Conservation (phyloP, 176 grass and related monocot species). For the Phoenix roebelenii region DNA sequence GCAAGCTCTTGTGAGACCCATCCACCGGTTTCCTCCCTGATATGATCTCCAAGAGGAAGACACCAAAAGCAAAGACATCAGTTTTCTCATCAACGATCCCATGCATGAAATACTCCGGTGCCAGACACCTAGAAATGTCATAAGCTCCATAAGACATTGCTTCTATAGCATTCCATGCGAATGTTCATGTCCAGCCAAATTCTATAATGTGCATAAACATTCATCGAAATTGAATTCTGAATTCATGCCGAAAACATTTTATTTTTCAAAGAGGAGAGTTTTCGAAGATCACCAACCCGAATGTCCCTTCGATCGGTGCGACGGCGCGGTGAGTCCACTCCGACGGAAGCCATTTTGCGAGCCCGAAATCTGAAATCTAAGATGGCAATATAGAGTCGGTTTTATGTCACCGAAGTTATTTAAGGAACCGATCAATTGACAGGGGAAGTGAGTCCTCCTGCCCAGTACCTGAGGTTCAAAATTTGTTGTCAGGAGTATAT, state of each 20-base stretch:
- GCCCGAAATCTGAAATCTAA: conserved; percentile 20
- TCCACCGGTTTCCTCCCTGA: conserved; percentile 17
- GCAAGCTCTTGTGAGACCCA: conserved; percentile 9
- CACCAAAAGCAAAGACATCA: conserved; percentile 17
- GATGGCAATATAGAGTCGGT: neutral
- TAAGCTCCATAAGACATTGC: neutral
- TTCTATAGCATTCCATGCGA: too few relatives aligned
- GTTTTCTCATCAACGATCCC: conserved; percentile 17
- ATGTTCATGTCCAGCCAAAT: too few relatives aligned
- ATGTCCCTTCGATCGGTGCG: conserved; percentile 13
- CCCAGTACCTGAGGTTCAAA: neutral
- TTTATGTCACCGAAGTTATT: neutral
- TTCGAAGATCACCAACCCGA: neutral
- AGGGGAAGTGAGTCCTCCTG: neutral
- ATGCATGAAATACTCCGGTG: conserved; percentile 21
- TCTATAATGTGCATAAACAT: too few relatives aligned
- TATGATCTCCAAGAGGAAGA: conserved; percentile 15
- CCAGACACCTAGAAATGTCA: conserved; percentile 2
- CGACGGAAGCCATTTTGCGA: conserved; percentile 20
- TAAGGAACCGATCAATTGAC: neutral
- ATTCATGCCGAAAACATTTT: too few relatives aligned
- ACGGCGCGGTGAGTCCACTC: conserved; percentile 6
- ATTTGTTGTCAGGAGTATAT: conserved; percentile 15
- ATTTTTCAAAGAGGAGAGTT: neutral
- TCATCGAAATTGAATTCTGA: too few relatives aligned